A percentile compares a stretch with the other conserved stretches of the same genome.
These are phyloP conservation scores for Flammula alnicola DNA, from an alignment of 1,284 basidiomycete species.

Conservation along the genomic window DNA sequence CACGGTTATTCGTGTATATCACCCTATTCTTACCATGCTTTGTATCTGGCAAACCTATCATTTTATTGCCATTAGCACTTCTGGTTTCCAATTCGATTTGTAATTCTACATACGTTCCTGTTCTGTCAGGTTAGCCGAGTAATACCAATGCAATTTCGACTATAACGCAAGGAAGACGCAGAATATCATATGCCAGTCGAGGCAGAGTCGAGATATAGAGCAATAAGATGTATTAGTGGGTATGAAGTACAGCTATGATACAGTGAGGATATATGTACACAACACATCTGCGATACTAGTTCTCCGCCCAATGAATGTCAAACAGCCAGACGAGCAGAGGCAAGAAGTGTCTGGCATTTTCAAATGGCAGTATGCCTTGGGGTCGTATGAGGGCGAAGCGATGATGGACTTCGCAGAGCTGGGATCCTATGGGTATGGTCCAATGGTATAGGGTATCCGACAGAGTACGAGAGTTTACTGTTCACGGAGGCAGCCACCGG, in stretches of 20 bases:
- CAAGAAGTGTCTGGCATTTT: no score
- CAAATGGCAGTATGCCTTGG: no score
- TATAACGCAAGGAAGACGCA: background rate
- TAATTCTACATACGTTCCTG: slow-evolving; percentile 6
- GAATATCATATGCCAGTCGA: no score
- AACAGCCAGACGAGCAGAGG: background rate
- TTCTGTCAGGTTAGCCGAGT: no score
- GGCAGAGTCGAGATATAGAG: background rate
- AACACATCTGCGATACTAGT: background rate
- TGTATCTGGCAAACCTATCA: slow-evolving; percentile 1
- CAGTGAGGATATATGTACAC: slow-evolving; percentile 3
- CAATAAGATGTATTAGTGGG: background rate
- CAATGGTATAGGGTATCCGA: no score
- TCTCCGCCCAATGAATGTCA: background rate
- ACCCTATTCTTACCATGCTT: slow-evolving; percentile 10
- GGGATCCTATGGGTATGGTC: no score
- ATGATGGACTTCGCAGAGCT: no score
- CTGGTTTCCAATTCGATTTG: slow-evolving; percentile 5
- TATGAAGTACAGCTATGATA: background rate
- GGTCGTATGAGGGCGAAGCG: no score
- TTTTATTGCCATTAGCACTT: slow-evolving; percentile 4
- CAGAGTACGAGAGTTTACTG: no score
- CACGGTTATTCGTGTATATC: slow-evolving; percentile 10
- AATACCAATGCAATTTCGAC: background rate
- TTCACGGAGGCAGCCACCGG: slow-evolving; percentile 56